Evolutionary conservation across 2,329 filamentous ascomycete species (phyloP), one percentile per base, ranked within the genome.

Genomic region (Fusarium goolgardi): DNA sequence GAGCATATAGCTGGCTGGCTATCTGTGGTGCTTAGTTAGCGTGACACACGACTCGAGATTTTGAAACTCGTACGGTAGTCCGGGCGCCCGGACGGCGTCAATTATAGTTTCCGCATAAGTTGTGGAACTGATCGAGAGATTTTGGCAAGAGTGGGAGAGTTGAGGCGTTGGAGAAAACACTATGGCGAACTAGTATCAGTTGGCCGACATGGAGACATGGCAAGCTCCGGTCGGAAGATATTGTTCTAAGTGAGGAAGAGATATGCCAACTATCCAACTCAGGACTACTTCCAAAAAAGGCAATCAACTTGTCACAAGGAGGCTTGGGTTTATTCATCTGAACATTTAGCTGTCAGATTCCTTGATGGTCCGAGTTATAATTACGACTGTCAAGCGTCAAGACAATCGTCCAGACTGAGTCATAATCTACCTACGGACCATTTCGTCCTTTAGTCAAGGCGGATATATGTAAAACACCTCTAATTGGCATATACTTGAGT

Each of bases 61-160:
- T 46, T 55, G 49, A 55, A 61, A 59, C 65, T 46, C 31, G 29
- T 53, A 32, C 51, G 53, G 40, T 44, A 57, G 35, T 66, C 65
- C 51, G 60, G 29, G 47, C 23, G 31, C 34, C 60, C 52, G 60
- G 65, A 51, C 61, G 59, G 46, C 31, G 21, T 64, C 25, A 55
- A 32, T 35, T 39, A 57, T 21, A 55, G 63, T 44, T 58, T 53
- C 57, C n/a, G 40, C 31, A 12, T 32, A 29, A 37, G 49, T 13
- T 54, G 50, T 43, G 54, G 50, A 39, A 55, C 59, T 29, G 25
- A 12, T 44, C 31, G 35, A 39, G 45, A 18, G 29, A 21, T 34
- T 21, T 37, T 9, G 18, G 32, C 41, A 34, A 35, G 45, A 59
- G 41, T n/a, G 11, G 18, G 32, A 20, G 27, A 23, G 31, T 13